phyloP scores from a whole-genome alignment of 805 yeast species.

The Ogataea corticis region DNA sequence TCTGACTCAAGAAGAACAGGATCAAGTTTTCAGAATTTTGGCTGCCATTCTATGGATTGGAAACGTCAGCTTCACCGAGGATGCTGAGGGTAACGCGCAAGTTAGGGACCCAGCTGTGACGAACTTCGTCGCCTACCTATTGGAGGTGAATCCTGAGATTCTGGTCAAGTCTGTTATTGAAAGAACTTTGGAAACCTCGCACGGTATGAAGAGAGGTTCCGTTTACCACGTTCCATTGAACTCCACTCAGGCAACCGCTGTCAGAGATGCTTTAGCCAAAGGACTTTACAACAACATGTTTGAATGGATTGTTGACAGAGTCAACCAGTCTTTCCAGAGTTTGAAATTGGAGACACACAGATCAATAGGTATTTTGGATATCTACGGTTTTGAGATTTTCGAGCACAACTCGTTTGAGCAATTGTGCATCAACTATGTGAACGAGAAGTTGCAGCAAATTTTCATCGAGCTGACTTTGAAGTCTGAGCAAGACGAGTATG shows the following conservation, averaged over 20 bases:
- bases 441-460: conserved; percentile 94
- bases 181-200: conserved; percentile 85
- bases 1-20: conserved; percentile 78
- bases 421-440: conserved; percentile 91
- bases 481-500: conserved; percentile 97
- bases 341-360: conserved; percentile 43
- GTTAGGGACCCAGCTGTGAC: conserved; percentile 89
- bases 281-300: conserved; percentile 90
- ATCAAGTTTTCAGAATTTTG: conserved; percentile 80
- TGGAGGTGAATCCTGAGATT: conserved; percentile 72
- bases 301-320: conserved; percentile 95
- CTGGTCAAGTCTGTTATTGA: conserved; percentile 71
- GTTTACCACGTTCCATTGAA: conserved; percentile 93
- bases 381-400: conserved; percentile 94
- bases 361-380: conserved; percentile 91
- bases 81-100: conserved; percentile 81
- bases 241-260: conserved; percentile 90
- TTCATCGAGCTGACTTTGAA: conserved; percentile 93
- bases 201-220: conserved; percentile 88
- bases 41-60: conserved; percentile 94
- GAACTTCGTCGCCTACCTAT: conserved; percentile 86
- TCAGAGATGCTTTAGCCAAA: conserved; percentile 91
- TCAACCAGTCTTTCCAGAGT: conserved; percentile 72
- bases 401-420: conserved; percentile 95
- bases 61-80: conserved; percentile 80